Conservation (phyloP, 1,139 yeast genomes). For the Taphrina populina region DNA sequence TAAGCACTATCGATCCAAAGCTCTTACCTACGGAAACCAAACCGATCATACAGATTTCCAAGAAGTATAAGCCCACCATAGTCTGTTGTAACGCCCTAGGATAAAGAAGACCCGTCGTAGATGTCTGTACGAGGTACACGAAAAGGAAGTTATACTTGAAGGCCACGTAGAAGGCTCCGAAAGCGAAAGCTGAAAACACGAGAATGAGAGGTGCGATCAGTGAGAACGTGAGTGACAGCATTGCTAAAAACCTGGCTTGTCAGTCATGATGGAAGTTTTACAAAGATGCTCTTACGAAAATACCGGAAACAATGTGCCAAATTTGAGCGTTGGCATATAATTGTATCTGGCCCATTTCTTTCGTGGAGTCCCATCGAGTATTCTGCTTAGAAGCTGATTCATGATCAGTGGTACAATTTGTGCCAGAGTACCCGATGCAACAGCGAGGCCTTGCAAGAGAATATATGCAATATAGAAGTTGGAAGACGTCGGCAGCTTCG, state of each 20-base stretch:
- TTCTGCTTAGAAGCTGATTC: constrained; percentile 64
- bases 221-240: constrained; percentile 74
- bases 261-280: background rate
- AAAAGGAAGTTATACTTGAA: constrained; percentile 76
- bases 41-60: constrained; percentile 80
- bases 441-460: constrained; percentile 80
- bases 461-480: constrained; percentile 70
- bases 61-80: constrained; percentile 81
- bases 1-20: constrained; percentile 88
- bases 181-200: constrained; percentile 67
- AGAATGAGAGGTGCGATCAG: constrained; percentile 77
- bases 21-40: constrained; percentile 86
- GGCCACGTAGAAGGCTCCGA: constrained; percentile 71
- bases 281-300: constrained; percentile 49
- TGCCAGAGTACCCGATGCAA: constrained; percentile 75
- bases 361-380: constrained; percentile 79
- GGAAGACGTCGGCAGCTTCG: constrained; percentile 80
- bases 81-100: constrained; percentile 87
- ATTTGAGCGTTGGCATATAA: constrained; percentile 60
- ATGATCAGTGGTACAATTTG: constrained; percentile 73
- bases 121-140: constrained; percentile 63
- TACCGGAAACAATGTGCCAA: constrained; percentile 89
- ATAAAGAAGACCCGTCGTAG: constrained; percentile 79
- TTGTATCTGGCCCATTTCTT: constrained; percentile 77
- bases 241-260: constrained; percentile 47